These are phyloP conservation scores for Bryoglossum gracile DNA, from an alignment of 495 filamentous ascomycete genomes.

Conservation along the genomic window DNA sequence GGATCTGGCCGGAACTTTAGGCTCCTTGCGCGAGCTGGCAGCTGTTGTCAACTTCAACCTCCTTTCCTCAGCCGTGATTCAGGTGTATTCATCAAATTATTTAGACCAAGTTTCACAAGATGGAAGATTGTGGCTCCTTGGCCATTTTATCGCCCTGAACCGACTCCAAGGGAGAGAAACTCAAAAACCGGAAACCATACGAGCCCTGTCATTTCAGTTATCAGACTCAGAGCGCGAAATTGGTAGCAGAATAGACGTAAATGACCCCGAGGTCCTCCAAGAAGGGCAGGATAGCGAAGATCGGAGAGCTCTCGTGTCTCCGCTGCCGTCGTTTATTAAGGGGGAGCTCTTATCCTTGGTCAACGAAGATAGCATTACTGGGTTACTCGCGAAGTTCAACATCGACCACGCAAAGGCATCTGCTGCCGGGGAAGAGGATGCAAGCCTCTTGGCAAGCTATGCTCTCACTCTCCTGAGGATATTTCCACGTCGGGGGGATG, in stretches of 20 bases:
- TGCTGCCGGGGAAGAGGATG: conserved; percentile 45
- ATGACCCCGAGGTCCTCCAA: conserved; percentile 22
- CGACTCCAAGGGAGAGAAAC: conserved; percentile 34
- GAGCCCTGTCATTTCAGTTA: conserved; percentile 56
- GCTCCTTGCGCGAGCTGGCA: conserved; percentile 14
- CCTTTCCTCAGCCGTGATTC: conserved; percentile 20
- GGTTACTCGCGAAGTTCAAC: conserved; percentile 43
- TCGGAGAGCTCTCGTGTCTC: conserved; percentile 14
- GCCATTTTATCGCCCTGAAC: conserved; percentile 73
- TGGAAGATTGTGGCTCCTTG: conserved; percentile 63
- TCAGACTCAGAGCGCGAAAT: conserved; percentile 54
- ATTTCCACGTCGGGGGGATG: conserved; percentile 76
- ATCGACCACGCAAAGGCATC: conserved; percentile 22
- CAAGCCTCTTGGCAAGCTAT: conserved; percentile 74
- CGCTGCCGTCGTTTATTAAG: conserved; percentile 50
- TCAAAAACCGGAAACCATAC: conserved; percentile 53
- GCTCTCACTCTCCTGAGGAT: conserved; percentile 77
- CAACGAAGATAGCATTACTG: conserved; percentile 56
- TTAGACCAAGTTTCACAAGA: conserved; percentile 17
- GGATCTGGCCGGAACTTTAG: conserved; percentile 11
- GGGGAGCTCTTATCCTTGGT: conserved; percentile 56
- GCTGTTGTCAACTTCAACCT: conserved; percentile 13
- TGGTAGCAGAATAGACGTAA: conserved; percentile 43
- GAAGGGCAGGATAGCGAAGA: conserved; percentile 12
- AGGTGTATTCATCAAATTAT: conserved; percentile 11